These are phyloP conservation scores for Coniella lustricola DNA, from an alignment of 2,329 filamentous ascomycete species.

Conservation along the genomic window DNA sequence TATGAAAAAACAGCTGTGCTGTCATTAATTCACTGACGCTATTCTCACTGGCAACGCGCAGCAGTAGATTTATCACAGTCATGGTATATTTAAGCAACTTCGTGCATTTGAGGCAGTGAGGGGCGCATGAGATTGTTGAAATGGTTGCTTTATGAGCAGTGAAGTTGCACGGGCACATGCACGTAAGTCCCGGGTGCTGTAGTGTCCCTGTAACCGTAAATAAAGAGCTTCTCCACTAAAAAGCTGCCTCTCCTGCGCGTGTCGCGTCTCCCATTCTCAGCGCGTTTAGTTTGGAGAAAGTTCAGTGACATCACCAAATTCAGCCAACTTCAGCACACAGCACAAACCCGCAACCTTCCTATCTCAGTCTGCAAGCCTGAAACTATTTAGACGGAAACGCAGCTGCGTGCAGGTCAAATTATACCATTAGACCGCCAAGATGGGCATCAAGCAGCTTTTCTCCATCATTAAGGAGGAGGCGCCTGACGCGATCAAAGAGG, in stretches of 20 bases:
- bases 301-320: slow-evolving; percentile 20
- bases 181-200: not conserved
- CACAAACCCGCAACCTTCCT: not conserved
- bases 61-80: too few relatives aligned
- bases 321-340: not conserved
- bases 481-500: slow-evolving; percentile 90
- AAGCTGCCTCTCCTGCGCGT: not conserved
- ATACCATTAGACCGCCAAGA: slow-evolving; percentile 26
- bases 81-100: too few relatives aligned
- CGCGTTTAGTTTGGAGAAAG: slow-evolving; percentile 14
- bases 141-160: too few relatives aligned
- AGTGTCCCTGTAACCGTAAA: not conserved
- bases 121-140: too few relatives aligned
- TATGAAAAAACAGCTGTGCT: too few relatives aligned
- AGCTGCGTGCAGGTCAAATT: too few relatives aligned
- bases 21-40: too few relatives aligned
- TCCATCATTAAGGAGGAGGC: slow-evolving; percentile 84
- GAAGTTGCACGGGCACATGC: not conserved
- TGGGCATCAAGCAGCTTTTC: slow-evolving; percentile 68
- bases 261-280: slow-evolving; percentile 6
- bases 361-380: not conserved
- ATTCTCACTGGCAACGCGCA: too few relatives aligned
- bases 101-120: too few relatives aligned
- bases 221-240: not conserved
- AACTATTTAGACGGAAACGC: not conserved